Conservation (phyloP, 1,139 yeast genomes). For the Saccharomyces hybrid region DNA sequence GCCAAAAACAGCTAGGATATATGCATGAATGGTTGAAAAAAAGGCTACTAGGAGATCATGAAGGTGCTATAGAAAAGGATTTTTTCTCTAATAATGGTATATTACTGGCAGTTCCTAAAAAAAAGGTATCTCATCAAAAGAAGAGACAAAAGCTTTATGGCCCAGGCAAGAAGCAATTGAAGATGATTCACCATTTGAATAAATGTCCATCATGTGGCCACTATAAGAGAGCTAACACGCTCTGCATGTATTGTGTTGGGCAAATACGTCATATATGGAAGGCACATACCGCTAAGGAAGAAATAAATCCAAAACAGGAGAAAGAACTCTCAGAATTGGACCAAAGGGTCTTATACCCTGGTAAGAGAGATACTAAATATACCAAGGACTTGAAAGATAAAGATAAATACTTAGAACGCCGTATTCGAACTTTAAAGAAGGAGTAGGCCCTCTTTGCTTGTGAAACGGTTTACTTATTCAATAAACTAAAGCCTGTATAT, state of each 20-base stretch:
- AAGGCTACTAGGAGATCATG: not conserved
- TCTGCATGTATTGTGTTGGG: conserved; percentile 88
- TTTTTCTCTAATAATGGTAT: conserved; percentile 49
- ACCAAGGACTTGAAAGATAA: conserved; percentile 45
- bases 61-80: not conserved
- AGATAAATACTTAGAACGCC: conserved; percentile 57
- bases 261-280: conserved; percentile 74
- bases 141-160: conserved; percentile 77
- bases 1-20: not conserved
- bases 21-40: not conserved
- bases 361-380: conserved; percentile 51
- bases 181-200: conserved; percentile 66
- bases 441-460: conserved; percentile 2
- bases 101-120: conserved; percentile 84
- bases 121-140: conserved; percentile 80
- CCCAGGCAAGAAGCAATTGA: conserved; percentile 75
- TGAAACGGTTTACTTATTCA: not conserved
- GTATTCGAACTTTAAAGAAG: conserved; percentile 47
- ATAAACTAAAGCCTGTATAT: conserved; percentile 6
- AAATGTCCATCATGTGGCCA: conserved; percentile 96
- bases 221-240: conserved; percentile 77
- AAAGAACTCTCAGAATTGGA: conserved; percentile 56
- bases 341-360: conserved; percentile 67
- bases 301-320: conserved; percentile 32
- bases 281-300: conserved; percentile 21